A percentile compares a stretch with the other conserved stretches of the same genome.
These are phyloP conservation scores for Suhomyces wounanorum DNA, from an alignment of 1,139 yeast genomes.

Conservation along the genomic window DNA sequence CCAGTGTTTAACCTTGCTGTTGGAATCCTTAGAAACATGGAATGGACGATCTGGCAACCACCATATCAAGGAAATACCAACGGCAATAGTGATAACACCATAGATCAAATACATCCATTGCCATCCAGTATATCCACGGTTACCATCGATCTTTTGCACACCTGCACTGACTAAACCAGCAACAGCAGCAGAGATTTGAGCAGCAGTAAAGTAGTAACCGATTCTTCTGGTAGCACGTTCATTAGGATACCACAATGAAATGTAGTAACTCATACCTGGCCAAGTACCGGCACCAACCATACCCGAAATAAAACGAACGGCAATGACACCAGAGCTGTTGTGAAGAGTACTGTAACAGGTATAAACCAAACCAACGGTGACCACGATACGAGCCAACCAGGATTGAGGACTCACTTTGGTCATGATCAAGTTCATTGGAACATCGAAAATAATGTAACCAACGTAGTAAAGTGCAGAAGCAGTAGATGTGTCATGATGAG, in stretches of 20 bases:
- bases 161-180: slow-evolving; percentile 89
- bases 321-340: slow-evolving; percentile 62
- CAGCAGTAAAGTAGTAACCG: slow-evolving; percentile 90
- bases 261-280: slow-evolving; percentile 90
- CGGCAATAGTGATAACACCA: slow-evolving; percentile 68
- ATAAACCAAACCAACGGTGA: slow-evolving; percentile 76
- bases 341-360: slow-evolving; percentile 66
- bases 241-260: slow-evolving; percentile 84
- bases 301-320: slow-evolving; percentile 74
- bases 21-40: slow-evolving; percentile 18
- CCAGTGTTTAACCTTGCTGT: slow-evolving; percentile 16
- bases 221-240: slow-evolving; percentile 76
- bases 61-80: slow-evolving; percentile 69
- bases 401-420: slow-evolving; percentile 82
- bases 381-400: slow-evolving; percentile 79
- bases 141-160: slow-evolving; percentile 78
- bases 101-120: slow-evolving; percentile 85
- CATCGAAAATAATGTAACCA: slow-evolving; percentile 80
- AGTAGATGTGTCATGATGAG: slow-evolving; percentile 61
- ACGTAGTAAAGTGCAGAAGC: slow-evolving; percentile 84
- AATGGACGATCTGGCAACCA: slow-evolving; percentile 81
- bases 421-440: slow-evolving; percentile 86
- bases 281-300: slow-evolving; percentile 87
- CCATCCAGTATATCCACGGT: slow-evolving; percentile 74
- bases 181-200: slow-evolving; percentile 82